Conservation (phyloP, 768 basidiomycete species). For the Leucocoprinus birnbaumii region DNA sequence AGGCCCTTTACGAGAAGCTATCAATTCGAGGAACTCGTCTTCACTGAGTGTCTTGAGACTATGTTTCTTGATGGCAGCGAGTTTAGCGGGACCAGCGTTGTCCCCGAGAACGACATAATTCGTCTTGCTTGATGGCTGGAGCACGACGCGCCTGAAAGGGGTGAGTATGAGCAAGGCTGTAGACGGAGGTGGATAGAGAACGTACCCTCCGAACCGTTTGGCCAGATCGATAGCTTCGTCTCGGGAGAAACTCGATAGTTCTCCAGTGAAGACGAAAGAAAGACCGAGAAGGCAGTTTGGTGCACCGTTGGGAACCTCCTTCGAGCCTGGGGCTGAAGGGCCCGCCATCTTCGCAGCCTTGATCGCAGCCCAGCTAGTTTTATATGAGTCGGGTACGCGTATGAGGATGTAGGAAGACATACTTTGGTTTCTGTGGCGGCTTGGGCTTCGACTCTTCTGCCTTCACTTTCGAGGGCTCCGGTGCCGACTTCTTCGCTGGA, state of each 20-base stretch:
- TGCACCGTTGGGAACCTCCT: slow-evolving; percentile 68
- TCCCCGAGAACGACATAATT: slow-evolving; percentile 86
- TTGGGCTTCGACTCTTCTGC: slow-evolving; percentile 19
- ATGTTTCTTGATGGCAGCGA: slow-evolving; percentile 84
- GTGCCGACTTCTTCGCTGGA: slow-evolving; percentile 8
- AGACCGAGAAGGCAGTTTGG: slow-evolving; percentile 80
- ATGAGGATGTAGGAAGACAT: not conserved
- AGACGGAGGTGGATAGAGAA: slow-evolving; percentile 14
- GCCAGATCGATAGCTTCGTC: slow-evolving; percentile 86
- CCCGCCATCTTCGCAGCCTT: slow-evolving; percentile 62
- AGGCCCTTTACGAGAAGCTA: slow-evolving; percentile 64
- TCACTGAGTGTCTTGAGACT: slow-evolving; percentile 74
- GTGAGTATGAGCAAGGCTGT: not conserved
- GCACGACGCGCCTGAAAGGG: slow-evolving; percentile 69
- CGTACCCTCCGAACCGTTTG: slow-evolving; percentile 91
- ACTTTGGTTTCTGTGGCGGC: slow-evolving; percentile 14
- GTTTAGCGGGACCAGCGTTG: slow-evolving; percentile 85
- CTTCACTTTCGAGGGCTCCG: slow-evolving; percentile 19
- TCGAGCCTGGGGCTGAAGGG: slow-evolving; percentile 63
- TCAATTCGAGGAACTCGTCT: slow-evolving; percentile 83
- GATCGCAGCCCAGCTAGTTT: slow-evolving; percentile 38
- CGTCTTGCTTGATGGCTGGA: slow-evolving; percentile 87
- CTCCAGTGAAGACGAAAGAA: slow-evolving; percentile 94
- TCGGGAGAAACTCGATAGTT: slow-evolving; percentile 80
- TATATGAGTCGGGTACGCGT: not conserved